These are phyloP conservation scores for Colletotrichum coccodes DNA, from an alignment of 2,329 filamentous ascomycete species.

Conservation along the genomic window DNA sequence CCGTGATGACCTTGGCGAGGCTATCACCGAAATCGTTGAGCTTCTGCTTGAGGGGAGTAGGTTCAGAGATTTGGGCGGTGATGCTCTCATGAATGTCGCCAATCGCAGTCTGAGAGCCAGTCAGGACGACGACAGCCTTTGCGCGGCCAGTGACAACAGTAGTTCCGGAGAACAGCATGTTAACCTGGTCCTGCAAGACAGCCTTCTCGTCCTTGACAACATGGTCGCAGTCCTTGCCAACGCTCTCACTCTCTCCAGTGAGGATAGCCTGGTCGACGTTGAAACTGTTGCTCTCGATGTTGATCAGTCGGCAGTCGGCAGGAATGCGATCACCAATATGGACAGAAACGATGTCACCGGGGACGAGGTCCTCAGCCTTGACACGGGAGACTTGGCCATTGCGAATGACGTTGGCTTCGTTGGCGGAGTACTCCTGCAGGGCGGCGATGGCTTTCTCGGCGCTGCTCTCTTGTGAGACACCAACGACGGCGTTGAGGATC, in stretches of 20 bases:
- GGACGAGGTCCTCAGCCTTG: constrained; percentile 97
- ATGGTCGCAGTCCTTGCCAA: constrained; percentile 79
- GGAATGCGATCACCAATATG: constrained; percentile 93
- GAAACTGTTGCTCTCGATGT: constrained; percentile 97
- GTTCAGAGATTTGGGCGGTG: constrained; percentile 95
- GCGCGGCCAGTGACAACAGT: constrained; percentile 96
- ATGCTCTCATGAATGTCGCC: constrained; percentile 99
- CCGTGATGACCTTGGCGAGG: constrained; percentile 96
- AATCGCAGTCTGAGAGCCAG: constrained; percentile 91
- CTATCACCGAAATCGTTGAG: constrained; percentile 97
- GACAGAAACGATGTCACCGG: constrained; percentile 90
- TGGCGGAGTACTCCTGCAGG: constrained; percentile 98
- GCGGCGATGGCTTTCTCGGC: constrained; percentile 98
- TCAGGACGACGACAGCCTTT: constrained; percentile 89
- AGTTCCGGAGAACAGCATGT: constrained; percentile 98
- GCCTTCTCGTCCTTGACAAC: constrained; percentile 81
- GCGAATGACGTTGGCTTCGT: constrained; percentile 93
- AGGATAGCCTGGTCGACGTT: constrained; percentile 96
- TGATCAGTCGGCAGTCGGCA: constrained; percentile 89
- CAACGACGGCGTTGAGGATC: constrained; percentile 95
- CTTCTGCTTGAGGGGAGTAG: constrained; percentile 97
- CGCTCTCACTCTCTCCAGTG: constrained; percentile 97
- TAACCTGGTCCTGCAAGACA: constrained; percentile 96
- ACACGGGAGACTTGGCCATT: constrained; percentile 83
- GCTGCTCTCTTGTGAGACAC: constrained; percentile 98